A percentile compares a stretch with the other conserved stretches of the same genome.
phyloP scores from a whole-genome alignment of 345 rosid species.

The Bruguiera sexangula region DNA sequence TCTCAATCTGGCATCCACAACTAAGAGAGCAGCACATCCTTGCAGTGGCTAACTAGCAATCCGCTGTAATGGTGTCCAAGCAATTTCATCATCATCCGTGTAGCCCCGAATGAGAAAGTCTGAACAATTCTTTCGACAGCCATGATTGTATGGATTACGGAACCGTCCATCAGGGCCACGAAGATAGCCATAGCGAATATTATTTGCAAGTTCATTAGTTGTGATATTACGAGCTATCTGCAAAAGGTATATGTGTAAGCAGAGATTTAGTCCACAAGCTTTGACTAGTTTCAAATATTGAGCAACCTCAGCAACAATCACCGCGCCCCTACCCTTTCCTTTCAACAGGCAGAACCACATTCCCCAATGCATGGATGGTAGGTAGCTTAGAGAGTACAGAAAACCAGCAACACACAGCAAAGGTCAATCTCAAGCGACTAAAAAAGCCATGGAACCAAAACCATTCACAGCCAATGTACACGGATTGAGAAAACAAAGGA shows the following conservation, averaged over 20 bases:
- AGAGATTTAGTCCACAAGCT: not conserved
- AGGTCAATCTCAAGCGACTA: too few species aligned
- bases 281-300: not conserved
- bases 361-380: too few species aligned
- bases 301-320: not conserved
- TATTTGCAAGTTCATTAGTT: conserved; percentile 78
- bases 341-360: too few species aligned
- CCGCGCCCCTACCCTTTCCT: not conserved
- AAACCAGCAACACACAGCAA: not conserved
- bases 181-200: conserved; percentile 66
- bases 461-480: too few species aligned
- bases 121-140: conserved; percentile 76
- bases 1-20: not conserved
- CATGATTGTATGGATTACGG: conserved; percentile 89
- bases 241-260: conserved; percentile 7
- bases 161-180: conserved; percentile 76
- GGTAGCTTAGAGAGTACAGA: too few species aligned
- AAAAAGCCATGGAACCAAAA: too few species aligned
- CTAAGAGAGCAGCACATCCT: not conserved
- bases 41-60: conserved; percentile 29
- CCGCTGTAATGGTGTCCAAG: conserved; percentile 61
- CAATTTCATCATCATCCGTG: conserved; percentile 71
- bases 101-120: conserved; percentile 72
- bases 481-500: too few species aligned
- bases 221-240: conserved; percentile 92